These are phyloP conservation scores for Microbotryomycetes sp. DNA, from an alignment of 1,284 basidiomycete genomes.

Conservation along the genomic window DNA sequence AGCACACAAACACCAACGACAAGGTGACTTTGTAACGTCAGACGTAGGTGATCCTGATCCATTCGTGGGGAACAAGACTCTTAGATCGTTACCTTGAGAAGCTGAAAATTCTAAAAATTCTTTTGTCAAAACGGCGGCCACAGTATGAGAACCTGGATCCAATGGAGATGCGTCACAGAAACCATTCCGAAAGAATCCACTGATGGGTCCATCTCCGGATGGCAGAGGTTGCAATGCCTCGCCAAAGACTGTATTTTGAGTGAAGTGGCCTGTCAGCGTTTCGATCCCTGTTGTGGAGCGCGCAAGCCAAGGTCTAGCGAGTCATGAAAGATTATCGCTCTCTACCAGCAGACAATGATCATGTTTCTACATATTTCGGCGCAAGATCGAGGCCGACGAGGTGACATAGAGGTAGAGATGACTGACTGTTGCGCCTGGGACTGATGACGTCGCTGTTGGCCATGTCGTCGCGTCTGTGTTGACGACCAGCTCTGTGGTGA, in stretches of 20 bases:
- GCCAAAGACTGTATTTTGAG: conserved; percentile 12
- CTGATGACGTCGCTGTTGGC: neutral
- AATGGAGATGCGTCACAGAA: conserved; percentile 20
- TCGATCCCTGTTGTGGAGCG: neutral
- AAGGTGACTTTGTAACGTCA: neutral
- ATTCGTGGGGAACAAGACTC: conserved; percentile 17
- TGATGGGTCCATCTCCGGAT: conserved; percentile 8
- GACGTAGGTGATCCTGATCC: neutral
- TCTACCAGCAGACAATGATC: no score
- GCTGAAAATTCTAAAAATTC: conserved; percentile 22
- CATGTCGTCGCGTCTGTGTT: neutral
- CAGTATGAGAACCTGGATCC: conserved; percentile 24
- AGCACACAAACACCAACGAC: conserved; percentile 29
- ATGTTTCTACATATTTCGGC: no score
- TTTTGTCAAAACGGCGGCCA: conserved; percentile 23
- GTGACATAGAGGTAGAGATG: no score
- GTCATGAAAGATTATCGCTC: no score
- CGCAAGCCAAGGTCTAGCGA: neutral
- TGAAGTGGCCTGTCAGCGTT: neutral
- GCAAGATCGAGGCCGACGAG: no score
- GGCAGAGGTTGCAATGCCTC: conserved; percentile 10
- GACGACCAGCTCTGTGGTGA: no score
- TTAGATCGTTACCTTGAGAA: conserved; percentile 28
- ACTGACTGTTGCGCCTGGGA: neutral
- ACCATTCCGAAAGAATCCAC: conserved; percentile 31